Evolutionary conservation across 2,329 filamentous ascomycete species (phyloP).

Genomic region (Cladophialophora carrionii): DNA sequence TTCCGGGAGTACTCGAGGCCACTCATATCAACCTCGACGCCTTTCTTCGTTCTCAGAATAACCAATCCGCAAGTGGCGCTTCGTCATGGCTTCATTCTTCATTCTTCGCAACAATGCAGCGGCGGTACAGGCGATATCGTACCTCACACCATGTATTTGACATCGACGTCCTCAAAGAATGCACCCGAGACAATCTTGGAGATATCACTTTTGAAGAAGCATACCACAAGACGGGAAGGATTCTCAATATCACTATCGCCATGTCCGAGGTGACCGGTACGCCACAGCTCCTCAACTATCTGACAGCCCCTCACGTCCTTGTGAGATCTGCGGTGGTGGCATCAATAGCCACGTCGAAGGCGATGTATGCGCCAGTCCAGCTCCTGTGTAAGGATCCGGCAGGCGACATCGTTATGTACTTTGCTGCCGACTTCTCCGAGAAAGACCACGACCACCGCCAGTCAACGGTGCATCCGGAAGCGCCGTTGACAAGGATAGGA

Average conservation of each 20-base stretch:
- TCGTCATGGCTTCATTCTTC: constrained; percentile 54
- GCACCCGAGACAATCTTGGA: constrained; percentile 79
- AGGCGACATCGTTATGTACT: constrained; percentile 60
- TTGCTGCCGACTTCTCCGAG: constrained; percentile 33
- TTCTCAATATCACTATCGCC: constrained; percentile 92
- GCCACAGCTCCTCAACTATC: constrained; percentile 84
- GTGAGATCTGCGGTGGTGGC: constrained; percentile 92
- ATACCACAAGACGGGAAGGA: constrained; percentile 89
- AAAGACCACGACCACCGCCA: constrained; percentile 58
- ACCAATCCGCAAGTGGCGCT: constrained; percentile 48
- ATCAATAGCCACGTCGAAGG: constrained; percentile 80
- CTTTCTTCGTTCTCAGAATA: constrained; percentile 61
- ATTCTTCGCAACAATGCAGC: constrained; percentile 71
- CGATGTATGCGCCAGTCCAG: constrained; percentile 75
- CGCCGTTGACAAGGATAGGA: constrained; percentile 84
- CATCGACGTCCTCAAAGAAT: constrained; percentile 75
- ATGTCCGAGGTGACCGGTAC: constrained; percentile 80
- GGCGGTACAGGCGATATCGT: constrained; percentile 78
- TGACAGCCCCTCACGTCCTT: constrained; percentile 90
- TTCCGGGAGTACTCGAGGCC: constrained; percentile 67
- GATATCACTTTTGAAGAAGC: constrained; percentile 95
- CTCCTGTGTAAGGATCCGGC: constrained; percentile 79
- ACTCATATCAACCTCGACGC: constrained; percentile 77
- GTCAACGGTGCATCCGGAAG: constrained; percentile 84
- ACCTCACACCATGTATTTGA: constrained; percentile 70